phyloP scores from a whole-genome alignment of 345 rosid genomes.

The Murraya koenigii region DNA sequence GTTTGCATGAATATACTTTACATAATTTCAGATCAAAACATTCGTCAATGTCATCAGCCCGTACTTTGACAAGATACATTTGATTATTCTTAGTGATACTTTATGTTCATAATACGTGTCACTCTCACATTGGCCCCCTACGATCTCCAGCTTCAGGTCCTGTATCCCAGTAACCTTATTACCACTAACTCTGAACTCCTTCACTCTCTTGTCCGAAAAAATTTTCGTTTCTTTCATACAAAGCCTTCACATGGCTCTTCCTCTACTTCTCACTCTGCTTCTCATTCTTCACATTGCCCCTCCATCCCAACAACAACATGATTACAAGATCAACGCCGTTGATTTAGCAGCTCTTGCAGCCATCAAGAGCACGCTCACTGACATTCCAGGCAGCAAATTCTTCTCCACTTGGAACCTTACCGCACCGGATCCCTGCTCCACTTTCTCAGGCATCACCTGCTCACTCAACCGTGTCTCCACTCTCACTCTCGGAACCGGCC shows the following conservation, averaged over 20 bases:
- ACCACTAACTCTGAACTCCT: slow-evolving; percentile 2
- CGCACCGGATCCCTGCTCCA: slow-evolving; percentile 54
- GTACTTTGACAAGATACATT: neutral
- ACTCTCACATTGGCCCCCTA: neutral
- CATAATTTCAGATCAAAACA: neutral
- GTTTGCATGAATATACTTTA: neutral
- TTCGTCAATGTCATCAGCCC: neutral
- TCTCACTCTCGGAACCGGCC: slow-evolving; percentile 54
- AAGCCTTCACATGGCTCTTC: slow-evolving; percentile 7
- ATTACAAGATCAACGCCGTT: slow-evolving; percentile 6
- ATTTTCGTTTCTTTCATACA: neutral
- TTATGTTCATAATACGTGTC: neutral
- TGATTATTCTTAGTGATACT: neutral
- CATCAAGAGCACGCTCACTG: slow-evolving; percentile 57
- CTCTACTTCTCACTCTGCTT: slow-evolving; percentile 1
- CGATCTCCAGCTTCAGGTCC: neutral
- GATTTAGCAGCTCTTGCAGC: slow-evolving; percentile 49
- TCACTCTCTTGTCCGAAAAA: slow-evolving; percentile 11
- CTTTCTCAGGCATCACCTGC: slow-evolving; percentile 68
- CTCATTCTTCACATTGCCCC: slow-evolving; percentile 11
- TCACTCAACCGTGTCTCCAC: slow-evolving; percentile 36
- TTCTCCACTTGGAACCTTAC: slow-evolving; percentile 67
- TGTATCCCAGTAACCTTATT: neutral
- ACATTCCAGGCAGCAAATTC: slow-evolving; percentile 52
- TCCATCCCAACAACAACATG: slow-evolving; percentile 2